phyloP scores from a whole-genome alignment of 2,329 filamentous ascomycete genomes.

The Arthrobotrys entomopaga region DNA sequence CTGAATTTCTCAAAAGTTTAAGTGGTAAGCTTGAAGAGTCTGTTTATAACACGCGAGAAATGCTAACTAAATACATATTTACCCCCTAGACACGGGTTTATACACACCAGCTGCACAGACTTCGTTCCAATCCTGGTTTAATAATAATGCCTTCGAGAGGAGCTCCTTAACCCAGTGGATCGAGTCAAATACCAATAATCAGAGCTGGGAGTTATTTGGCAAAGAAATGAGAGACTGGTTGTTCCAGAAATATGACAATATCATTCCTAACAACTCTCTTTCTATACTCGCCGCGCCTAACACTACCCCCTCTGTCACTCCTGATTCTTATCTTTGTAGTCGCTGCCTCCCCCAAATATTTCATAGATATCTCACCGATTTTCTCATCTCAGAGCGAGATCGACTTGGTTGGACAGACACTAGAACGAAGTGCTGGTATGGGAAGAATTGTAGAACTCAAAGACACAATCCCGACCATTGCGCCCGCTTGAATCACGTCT shows the following conservation, averaged over 20 bases:
- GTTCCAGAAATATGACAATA: constrained; percentile 20
- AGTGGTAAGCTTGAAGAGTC: constrained; percentile 14
- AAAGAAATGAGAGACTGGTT: constrained; percentile 42
- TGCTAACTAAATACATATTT: neutral
- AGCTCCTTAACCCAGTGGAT: constrained; percentile 30
- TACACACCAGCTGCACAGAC: neutral
- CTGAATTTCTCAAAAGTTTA: constrained; percentile 13
- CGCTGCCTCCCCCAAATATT: constrained; percentile 24
- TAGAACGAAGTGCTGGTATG: constrained; percentile 47
- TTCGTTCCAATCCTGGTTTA: constrained; percentile 20
- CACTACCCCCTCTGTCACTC: neutral
- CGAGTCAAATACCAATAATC: constrained; percentile 35
- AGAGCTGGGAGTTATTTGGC: constrained; percentile 35
- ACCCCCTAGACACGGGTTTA: constrained; percentile 15
- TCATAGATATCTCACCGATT: constrained; percentile 29
- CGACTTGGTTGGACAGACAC: constrained; percentile 41
- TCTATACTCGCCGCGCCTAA: too few species aligned
- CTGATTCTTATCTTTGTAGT: constrained; percentile 34
- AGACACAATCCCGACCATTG: constrained; percentile 46
- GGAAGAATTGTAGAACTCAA: constrained; percentile 47
- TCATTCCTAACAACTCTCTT: constrained; percentile 2
- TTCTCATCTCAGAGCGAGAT: constrained; percentile 38
- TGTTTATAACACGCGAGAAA: too few species aligned
- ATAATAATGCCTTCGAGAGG: constrained; percentile 31
- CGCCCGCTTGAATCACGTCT: constrained; percentile 43